Evolutionary conservation across 768 basidiomycete species (phyloP), one percentile per base, ranked within the genome.

Genomic region (Lepiota venenata): DNA sequence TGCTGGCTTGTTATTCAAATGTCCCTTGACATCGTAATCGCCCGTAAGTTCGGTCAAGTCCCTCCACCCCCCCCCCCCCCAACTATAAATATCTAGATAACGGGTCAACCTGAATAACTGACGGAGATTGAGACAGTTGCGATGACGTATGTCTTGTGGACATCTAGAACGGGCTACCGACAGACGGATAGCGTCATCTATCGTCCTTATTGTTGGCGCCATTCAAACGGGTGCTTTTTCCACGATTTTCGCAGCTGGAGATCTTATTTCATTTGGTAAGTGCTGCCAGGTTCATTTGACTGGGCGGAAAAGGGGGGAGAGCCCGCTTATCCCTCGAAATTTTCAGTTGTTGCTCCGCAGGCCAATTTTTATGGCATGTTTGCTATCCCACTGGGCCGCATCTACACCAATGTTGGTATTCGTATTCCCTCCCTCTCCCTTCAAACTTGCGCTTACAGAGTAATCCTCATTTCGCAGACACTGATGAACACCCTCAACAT

Each of bases 211-310:
- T 57, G 74, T 76, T 47, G 79, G 79, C 25, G 79, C 80, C 5
- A 65, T 81, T 29, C 79, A 81, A 56, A 81, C 80, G 3, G 80
- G 81, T 44, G 57, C 78, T 5, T 81, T 81, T 56, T 76, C 74
- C 7, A 74, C 75, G 0, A 65, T 79, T 1, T 80, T 82, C 47
- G 78, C 81, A 9, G 59, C 80, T 18, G 78, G 70, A 1, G 79
- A 81, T 60, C 61, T 83, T 18, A 72, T 80, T 51, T 68, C 67
- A 20, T 72, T 73, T 56, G 55, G 58, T 59, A 21, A 52, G 58
- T 48, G 5, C 2, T 20, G 21, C 32, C 3, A 9, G 15, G 18
- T 16, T 3, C n/a, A 43, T 22, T 32, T n/a, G n/a, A n/a, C n/a
- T n/a, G n/a, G 6, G n/a, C 4, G n/a, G 2, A 1, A 25, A n/a